phyloP scores from a whole-genome alignment of 176 grass and related monocot genomes.

The Raddia guianensis region DNA sequence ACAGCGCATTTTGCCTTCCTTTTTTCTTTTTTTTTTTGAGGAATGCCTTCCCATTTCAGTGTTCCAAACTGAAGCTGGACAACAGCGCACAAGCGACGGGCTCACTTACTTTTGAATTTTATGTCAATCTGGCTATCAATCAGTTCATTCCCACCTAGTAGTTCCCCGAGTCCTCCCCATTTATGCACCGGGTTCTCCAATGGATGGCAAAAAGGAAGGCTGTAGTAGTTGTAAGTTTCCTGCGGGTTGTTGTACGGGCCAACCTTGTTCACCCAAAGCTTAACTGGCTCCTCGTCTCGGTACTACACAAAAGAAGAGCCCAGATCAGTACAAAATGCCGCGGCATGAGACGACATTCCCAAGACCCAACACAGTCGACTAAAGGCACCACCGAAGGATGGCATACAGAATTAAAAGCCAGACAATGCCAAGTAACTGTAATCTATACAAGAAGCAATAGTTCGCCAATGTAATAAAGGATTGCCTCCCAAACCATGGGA shows the following conservation, averaged over 20 bases:
- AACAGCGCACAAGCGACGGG: slow-evolving; percentile 26
- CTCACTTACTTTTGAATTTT: slow-evolving; percentile 69
- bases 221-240: slow-evolving; percentile 95
- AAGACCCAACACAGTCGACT: background rate
- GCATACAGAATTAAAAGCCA: background rate
- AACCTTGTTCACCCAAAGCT: slow-evolving; percentile 96
- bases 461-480: background rate
- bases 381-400: background rate
- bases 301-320: slow-evolving; percentile 53
- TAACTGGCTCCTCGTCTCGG: slow-evolving; percentile 66
- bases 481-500: background rate
- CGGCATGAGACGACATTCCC: background rate
- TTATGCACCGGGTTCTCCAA: slow-evolving; percentile 78
- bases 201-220: slow-evolving; percentile 86
- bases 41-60: background rate
- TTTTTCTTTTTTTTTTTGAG: no score
- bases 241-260: slow-evolving; percentile 96
- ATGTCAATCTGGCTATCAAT: slow-evolving; percentile 86
- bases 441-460: background rate
- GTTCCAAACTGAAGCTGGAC: slow-evolving; percentile 15
- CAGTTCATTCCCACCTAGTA: slow-evolving; percentile 89
- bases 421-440: background rate
- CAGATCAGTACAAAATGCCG: background rate
- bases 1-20: background rate
- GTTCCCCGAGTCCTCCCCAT: slow-evolving; percentile 92